phyloP scores from a whole-genome alignment of 176 grass and related monocot species.

The Oryza meyeriana region DNA sequence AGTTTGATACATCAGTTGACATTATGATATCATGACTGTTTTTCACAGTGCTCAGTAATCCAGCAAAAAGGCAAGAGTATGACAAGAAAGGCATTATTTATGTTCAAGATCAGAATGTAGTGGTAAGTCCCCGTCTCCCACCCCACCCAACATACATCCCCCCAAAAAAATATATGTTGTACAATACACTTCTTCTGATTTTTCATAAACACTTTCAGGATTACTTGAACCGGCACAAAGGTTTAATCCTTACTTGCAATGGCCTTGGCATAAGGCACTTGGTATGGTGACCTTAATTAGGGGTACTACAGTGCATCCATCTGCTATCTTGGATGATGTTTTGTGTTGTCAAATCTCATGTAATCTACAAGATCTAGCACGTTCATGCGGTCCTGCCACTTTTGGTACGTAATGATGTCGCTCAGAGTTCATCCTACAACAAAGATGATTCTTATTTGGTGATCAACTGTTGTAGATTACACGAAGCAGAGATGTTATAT shows the following conservation, averaged over 20 bases:
- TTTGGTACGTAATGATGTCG: not conserved
- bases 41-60: conserved; percentile 82
- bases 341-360: conserved; percentile 22
- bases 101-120: conserved; percentile 79
- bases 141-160: not conserved
- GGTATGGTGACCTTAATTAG: conserved; percentile 50
- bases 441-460: conserved; percentile 49
- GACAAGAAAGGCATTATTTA: conserved; percentile 65
- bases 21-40: conserved; percentile 19
- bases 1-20: not conserved
- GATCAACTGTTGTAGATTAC: conserved; percentile 40
- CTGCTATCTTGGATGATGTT: conserved; percentile 12
- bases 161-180: not conserved
- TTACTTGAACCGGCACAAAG: conserved; percentile 89
- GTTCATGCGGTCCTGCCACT: not conserved
- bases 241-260: conserved; percentile 97
- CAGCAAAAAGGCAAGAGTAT: conserved; percentile 79
- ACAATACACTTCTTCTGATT: not conserved
- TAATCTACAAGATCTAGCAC: conserved; percentile 3
- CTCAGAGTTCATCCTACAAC: conserved; percentile 23
- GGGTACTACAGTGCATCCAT: not conserved
- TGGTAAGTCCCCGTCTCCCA: conserved; percentile 35
- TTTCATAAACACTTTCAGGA: conserved; percentile 43
- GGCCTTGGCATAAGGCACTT: conserved; percentile 79
- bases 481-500: conserved; percentile 13